Evolutionary conservation across 2,329 filamentous ascomycete species (phyloP), one percentile per base, ranked within the genome.

Genomic region (Fusarium begoniae): DNA sequence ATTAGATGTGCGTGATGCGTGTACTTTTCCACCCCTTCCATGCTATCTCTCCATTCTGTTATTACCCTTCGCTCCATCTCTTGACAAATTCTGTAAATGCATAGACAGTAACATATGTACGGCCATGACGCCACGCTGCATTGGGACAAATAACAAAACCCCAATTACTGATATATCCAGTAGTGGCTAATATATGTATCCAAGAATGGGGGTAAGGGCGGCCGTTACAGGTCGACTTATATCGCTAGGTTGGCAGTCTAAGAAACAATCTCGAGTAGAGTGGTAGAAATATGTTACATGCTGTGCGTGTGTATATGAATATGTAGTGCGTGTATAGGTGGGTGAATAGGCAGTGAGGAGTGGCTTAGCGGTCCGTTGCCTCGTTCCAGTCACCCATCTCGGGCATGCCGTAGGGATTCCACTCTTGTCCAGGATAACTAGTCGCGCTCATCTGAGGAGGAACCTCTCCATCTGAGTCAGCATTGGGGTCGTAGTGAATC

Each of bases 351-450:
- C 6, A 28, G 30, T 15, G 45, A 58, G 47, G 57, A 40, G 37
- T 30, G 18, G 40, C 15, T 53, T 38, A 53, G 35, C 44, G 55
- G 35, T 45, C 59, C 14, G 17, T 51, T n/a, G 48, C 55, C 56
- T 77, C 76, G 50, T 75, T 74, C 73, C 75, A 78, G n/a, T 82
- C 80, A 22, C 70, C 74, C 51, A 75, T 78, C 22, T 81, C 79
- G 10, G 77, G 71, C 65, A 81, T 79, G 17, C 81, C 81, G 38
- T 88, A 89, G 5, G 90, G 90, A 75, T 89, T 89, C 91, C 91
- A 93, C 80, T 93, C 91, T 82, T 92, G 90, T 1, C 91, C 91
- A 0, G 91, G 91, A 80, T 93, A 93, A 78, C 88, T 90, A 18
- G 90, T 91, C 12, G 90, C 91, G 54, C 85, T 87, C 91, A 93